phyloP scores from a whole-genome alignment of 23 red algal species.

The Agarophyton chilense region DNA sequence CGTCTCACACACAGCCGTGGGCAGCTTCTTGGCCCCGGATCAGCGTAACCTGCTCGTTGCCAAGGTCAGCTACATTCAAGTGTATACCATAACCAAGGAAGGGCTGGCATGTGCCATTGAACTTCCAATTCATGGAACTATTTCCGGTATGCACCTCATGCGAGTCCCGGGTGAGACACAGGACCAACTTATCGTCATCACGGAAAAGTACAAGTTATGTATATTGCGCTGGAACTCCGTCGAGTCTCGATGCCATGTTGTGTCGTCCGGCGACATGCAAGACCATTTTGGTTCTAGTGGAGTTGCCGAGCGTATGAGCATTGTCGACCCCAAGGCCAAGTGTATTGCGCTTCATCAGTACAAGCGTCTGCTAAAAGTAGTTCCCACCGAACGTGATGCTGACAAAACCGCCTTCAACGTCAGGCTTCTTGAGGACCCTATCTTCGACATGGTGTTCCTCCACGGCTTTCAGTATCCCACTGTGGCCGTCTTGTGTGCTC shows the following conservation, averaged over 20 bases:
- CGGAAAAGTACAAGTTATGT: slow-evolving; percentile 83
- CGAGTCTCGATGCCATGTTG: slow-evolving; percentile 64
- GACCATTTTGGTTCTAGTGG: slow-evolving; percentile 66
- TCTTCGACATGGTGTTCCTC: slow-evolving; percentile 92
- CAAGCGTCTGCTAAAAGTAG: slow-evolving; percentile 83
- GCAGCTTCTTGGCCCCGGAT: slow-evolving; percentile 80
- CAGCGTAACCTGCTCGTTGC: slow-evolving; percentile 76
- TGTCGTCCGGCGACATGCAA: slow-evolving; percentile 75
- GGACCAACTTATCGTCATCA: slow-evolving; percentile 86
- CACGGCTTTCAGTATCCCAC: slow-evolving; percentile 79
- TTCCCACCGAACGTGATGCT: slow-evolving; percentile 73
- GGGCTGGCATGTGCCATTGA: slow-evolving; percentile 74
- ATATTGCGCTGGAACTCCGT: slow-evolving; percentile 79
- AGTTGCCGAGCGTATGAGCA: slow-evolving; percentile 59
- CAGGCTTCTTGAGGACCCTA: slow-evolving; percentile 67
- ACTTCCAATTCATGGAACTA: slow-evolving; percentile 84
- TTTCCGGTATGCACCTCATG: slow-evolving; percentile 75
- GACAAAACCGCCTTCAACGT: slow-evolving; percentile 94
- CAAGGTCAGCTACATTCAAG: slow-evolving; percentile 80
- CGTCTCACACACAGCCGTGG: slow-evolving; percentile 83
- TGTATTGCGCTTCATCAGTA: slow-evolving; percentile 88
- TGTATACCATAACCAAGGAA: slow-evolving; percentile 76
- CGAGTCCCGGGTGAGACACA: slow-evolving; percentile 41
- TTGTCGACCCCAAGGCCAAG: slow-evolving; percentile 77
- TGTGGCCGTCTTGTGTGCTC: slow-evolving; percentile 75